Conservation (phyloP, 2,329 filamentous ascomycete species). For the Setomelanomma holmii region DNA sequence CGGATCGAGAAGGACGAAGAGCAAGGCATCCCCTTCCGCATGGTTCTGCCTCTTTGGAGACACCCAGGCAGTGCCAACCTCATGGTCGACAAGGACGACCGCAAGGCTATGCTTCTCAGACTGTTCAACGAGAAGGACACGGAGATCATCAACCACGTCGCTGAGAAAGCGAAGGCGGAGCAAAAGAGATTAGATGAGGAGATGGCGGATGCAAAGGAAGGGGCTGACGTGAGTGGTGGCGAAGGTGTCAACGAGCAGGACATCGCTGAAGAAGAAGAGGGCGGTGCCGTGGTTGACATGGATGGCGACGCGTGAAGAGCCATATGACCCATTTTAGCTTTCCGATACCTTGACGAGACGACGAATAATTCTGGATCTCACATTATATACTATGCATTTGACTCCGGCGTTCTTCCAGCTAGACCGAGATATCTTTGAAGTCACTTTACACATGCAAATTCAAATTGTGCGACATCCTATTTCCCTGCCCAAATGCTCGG, state of each 20-base stretch:
- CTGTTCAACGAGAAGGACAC: slow-evolving; percentile 90
- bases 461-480: too few species aligned
- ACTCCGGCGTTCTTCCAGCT: slow-evolving; percentile 4
- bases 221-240: slow-evolving; percentile 33
- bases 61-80: slow-evolving; percentile 91
- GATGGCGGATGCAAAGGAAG: slow-evolving; percentile 14
- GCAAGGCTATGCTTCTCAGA: slow-evolving; percentile 86
- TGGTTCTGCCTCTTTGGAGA: slow-evolving; percentile 93
- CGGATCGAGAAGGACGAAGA: slow-evolving; percentile 77
- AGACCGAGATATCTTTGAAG: too few species aligned
- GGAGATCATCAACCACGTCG: slow-evolving; percentile 62
- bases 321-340: too few species aligned
- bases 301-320: not conserved
- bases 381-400: not conserved
- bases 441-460: too few species aligned
- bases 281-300: slow-evolving; percentile 1
- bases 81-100: slow-evolving; percentile 98
- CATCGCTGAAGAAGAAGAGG: slow-evolving; percentile 3
- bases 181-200: slow-evolving; percentile 21
- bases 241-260: slow-evolving; percentile 38
- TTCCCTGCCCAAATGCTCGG: too few species aligned
- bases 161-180: slow-evolving; percentile 41
- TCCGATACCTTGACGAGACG: too few species aligned
- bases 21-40: slow-evolving; percentile 72
- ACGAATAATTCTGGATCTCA: too few species aligned